Percentiles rank a stretch among this genome's conserved stretches.
Evolutionary conservation across 1,284 basidiomycete species (phyloP).

Genomic region (Rhizoctonia solani): DNA sequence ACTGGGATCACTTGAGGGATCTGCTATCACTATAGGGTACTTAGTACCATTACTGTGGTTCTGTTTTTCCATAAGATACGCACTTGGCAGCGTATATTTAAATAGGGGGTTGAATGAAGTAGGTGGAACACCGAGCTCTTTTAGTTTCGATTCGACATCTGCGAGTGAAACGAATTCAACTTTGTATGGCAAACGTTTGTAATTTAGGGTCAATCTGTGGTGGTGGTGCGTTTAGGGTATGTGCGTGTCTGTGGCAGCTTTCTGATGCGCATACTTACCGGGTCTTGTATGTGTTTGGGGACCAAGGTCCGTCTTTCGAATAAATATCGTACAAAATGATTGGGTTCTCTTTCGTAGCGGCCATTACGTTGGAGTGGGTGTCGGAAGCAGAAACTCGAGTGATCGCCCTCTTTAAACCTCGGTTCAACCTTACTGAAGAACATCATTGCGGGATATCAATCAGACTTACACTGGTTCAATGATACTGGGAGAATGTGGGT

Average conservation of each 20-base stretch:
- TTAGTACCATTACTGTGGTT: not conserved
- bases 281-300: slow-evolving; percentile 22
- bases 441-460: too few species aligned
- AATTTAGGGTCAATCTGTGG: slow-evolving; percentile 6
- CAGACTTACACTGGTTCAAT: too few species aligned
- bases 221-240: not conserved
- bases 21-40: slow-evolving; percentile 7
- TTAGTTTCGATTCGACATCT: not conserved
- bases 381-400: not conserved
- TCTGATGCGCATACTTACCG: not conserved
- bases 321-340: slow-evolving; percentile 22
- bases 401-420: too few species aligned
- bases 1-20: slow-evolving; percentile 31
- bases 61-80: not conserved
- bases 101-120: slow-evolving; percentile 41
- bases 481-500: too few species aligned
- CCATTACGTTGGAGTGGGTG: not conserved
- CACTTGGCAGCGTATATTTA: slow-evolving; percentile 15
- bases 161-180: not conserved
- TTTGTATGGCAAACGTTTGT: slow-evolving; percentile 10
- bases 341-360: slow-evolving; percentile 4
- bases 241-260: too few species aligned
- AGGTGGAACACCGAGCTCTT: not conserved
- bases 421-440: too few species aligned
- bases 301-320: slow-evolving; percentile 7